Base-by-base conservation (phyloP, 1,284 basidiomycete species). In the Sanghuangporus weigelae region DNA sequence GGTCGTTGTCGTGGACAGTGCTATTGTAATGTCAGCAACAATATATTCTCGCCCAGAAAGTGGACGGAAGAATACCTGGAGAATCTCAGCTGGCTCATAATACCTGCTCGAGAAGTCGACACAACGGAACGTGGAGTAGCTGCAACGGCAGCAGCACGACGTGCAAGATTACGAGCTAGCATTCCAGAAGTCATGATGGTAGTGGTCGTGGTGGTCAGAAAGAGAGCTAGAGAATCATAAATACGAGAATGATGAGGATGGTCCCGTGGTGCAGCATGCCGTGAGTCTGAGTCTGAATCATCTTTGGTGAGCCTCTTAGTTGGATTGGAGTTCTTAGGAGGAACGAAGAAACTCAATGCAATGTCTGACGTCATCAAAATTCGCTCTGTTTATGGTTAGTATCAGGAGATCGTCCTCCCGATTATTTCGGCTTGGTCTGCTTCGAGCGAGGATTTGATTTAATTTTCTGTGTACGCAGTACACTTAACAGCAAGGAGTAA, bases 1-100 rank as follows among this genome's bases (percentile, higher is more conserved):
- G 79, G 69, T 86, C 81, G 67, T 86, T 85, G 57, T 82, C 82
- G 66, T 85, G 84, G 77, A 85, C 81, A n/a, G 84, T 82, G 73
- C 86, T 87, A 59, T 39, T 31, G 54, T 67, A 65, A 55, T 68
- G 65, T 63, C 57, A 67, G 39, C 14, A n/a, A 36, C 40, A n/a
- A n/a, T 55, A 23, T 31, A 66, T 49, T 31, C 19, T 16, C 11
- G 36, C 16, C 12, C 16, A 14, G 21, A 46, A 7, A n/a, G 16
- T 16, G 31, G 21, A 2, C 12, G 1, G 50, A 51, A 35, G 16
- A 10, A 16, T 50, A 68, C 68, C 68, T 69, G 16, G 67, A 68
- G 38, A 68, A 54, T 64, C 67, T 68, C 38, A 11, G 35, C 26
- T 31, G 50, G 1, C 26, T 31, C 26, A 49, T 26, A 16, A 44